Percentiles rank a stretch among this genome's conserved stretches.
phyloP scores from a whole-genome alignment of 2,329 filamentous ascomycete genomes.

The Cadophora gregata region DNA sequence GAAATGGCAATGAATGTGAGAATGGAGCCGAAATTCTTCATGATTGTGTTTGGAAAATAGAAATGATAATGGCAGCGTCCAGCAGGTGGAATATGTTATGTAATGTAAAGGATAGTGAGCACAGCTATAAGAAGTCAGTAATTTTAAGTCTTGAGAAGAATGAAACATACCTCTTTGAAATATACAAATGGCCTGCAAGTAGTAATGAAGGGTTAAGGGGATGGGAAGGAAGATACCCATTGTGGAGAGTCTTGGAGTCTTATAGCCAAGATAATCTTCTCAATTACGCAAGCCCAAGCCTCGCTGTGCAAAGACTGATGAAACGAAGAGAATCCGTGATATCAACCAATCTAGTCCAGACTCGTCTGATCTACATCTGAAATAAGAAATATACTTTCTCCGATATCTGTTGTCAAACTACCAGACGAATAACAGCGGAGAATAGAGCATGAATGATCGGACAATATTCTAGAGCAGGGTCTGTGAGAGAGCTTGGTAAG shows the following conservation, averaged over 20 bases:
- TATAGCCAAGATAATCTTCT: conserved; percentile 29
- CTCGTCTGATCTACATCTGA: conserved; percentile 41
- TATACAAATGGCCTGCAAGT: conserved; percentile 39
- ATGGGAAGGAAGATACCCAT: conserved; percentile 25
- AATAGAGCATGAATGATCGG: conserved; percentile 23
- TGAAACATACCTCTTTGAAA: conserved; percentile 38
- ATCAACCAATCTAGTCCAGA: conserved; percentile 30
- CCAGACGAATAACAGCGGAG: conserved; percentile 21
- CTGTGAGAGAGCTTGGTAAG: conserved; percentile 15
- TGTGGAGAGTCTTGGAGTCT: conserved; percentile 27
- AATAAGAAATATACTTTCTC: conserved; percentile 28
- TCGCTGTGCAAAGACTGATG: conserved; percentile 29
- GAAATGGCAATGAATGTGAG: conserved; percentile 47
- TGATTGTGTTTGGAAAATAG: conserved; percentile 42
- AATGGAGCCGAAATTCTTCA: conserved; percentile 50
- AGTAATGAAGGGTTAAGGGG: conserved; percentile 32
- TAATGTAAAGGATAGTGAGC: conserved; percentile 38
- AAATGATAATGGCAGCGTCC: conserved; percentile 35
- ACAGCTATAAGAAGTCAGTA: conserved; percentile 39
- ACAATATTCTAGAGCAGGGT: conserved; percentile 25
- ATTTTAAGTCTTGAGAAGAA: not conserved
- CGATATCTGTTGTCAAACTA: conserved; percentile 29
- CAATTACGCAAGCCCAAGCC: conserved; percentile 24
- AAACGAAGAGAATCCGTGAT: conserved; percentile 30
- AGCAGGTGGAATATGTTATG: conserved; percentile 35